These are phyloP conservation scores for Fusarium oxysporum DNA, from an alignment of 2,329 filamentous ascomycete species.

Conservation along the genomic window DNA sequence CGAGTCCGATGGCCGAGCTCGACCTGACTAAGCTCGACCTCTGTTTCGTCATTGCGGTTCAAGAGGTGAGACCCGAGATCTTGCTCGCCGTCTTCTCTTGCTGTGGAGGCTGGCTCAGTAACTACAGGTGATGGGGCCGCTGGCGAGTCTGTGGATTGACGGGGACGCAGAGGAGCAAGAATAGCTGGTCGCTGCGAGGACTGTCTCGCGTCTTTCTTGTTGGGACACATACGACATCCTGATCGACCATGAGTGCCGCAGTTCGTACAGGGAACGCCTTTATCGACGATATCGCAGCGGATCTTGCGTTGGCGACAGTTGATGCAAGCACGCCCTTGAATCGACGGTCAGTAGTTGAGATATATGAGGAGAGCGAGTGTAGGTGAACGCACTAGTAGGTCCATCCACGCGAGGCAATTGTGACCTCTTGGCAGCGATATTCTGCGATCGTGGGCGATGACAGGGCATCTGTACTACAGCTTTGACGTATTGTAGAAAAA, in stretches of 20 bases:
- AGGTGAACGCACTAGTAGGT: background rate
- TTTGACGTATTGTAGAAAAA: too few relatives aligned
- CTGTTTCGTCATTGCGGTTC: background rate
- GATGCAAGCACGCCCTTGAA: background rate
- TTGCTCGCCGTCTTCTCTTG: background rate
- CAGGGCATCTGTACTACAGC: background rate
- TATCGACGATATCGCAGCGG: slow-evolving; percentile 4
- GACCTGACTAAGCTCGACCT: background rate
- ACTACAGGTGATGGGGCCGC: background rate
- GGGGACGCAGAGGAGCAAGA: background rate
- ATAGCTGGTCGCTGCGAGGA: background rate
- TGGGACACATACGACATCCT: slow-evolving; percentile 3
- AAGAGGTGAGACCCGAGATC: slow-evolving; percentile 1
- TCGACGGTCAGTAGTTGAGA: fast-evolving
- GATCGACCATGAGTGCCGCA: background rate
- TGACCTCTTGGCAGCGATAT: background rate
- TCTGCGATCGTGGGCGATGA: background rate
- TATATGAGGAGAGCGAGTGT: fast-evolving
- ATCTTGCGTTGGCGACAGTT: slow-evolving; percentile 7
- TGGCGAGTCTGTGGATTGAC: background rate
- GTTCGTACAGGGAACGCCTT: slow-evolving; percentile 5
- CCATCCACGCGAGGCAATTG: background rate
- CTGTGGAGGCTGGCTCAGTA: background rate
- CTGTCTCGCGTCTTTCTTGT: background rate
- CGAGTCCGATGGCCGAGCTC: slow-evolving; percentile 15